Evolutionary conservation across 192 early-diverging fungal genomes (phyloP).

Genomic region (Linnemannia zychae): DNA sequence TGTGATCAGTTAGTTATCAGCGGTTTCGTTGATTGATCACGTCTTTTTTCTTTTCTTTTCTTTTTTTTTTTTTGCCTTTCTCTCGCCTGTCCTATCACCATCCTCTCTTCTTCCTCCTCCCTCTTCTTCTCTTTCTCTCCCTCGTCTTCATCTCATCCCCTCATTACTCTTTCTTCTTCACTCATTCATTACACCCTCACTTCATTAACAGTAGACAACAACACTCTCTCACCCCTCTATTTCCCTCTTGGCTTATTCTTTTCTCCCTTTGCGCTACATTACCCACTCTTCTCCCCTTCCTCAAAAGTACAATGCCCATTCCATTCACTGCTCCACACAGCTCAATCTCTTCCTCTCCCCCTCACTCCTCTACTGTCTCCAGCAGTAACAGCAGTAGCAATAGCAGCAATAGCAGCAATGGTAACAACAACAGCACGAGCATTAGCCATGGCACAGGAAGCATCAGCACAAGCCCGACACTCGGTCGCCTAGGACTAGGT

Average conservation of each 20-base stretch:
- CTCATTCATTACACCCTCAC: neutral
- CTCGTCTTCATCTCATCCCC: neutral
- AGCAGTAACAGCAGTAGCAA: neutral
- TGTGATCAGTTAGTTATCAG: neutral
- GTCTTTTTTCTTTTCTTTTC: neutral
- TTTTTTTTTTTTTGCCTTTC: conserved; percentile 2
- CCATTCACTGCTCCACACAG: conserved; percentile 16
- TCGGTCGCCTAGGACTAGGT: conserved; percentile 1
- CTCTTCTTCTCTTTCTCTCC: conserved; percentile 14
- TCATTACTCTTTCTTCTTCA: no score
- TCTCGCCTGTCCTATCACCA: neutral
- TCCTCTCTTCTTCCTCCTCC: neutral
- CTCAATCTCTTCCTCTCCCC: conserved; percentile 14
- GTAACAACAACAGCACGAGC: neutral
- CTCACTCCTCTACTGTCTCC: neutral
- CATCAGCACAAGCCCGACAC: neutral
- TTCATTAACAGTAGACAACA: conserved; percentile 19
- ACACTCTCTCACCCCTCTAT: neutral
- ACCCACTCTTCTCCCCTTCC: neutral
- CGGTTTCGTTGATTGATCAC: neutral
- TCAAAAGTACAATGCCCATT: conserved; percentile 14
- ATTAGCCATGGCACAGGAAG: neutral
- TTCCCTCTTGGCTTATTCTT: no score
- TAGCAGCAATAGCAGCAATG: neutral
- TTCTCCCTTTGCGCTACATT: neutral